Evolutionary conservation across 306 rosid species (phyloP).

Genomic region (Prunus kanzakura): DNA sequence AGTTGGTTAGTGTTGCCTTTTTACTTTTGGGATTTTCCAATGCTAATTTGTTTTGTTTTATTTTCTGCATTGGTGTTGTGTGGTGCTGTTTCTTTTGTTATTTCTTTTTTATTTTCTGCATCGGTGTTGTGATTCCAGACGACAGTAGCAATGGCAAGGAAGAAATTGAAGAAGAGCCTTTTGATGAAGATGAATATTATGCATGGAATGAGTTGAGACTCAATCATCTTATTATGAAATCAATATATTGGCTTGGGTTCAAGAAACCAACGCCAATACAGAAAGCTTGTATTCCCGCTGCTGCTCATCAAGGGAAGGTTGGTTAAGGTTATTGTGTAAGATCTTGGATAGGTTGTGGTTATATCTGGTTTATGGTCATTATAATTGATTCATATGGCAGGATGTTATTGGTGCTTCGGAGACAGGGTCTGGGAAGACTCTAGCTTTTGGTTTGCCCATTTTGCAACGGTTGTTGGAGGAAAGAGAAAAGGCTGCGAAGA

Average conservation of each 20-base stretch:
- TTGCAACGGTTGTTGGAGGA: slow-evolving; percentile 92
- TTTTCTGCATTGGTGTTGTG: not conserved
- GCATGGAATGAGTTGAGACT: slow-evolving; percentile 94
- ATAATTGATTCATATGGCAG: slow-evolving; percentile 43
- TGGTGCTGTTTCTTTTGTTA: not conserved
- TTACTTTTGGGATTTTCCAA: not conserved
- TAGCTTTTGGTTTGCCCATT: slow-evolving; percentile 97
- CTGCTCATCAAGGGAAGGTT: slow-evolving; percentile 99
- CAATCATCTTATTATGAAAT: slow-evolving; percentile 76
- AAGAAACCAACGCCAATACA: slow-evolving; percentile 93
- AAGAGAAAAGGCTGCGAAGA: slow-evolving; percentile 58
- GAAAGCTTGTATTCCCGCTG: slow-evolving; percentile 90
- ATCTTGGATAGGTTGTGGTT: not conserved
- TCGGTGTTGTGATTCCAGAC: slow-evolving; percentile 27
- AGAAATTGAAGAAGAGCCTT: slow-evolving; percentile 39
- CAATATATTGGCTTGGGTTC: slow-evolving; percentile 74
- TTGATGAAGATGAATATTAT: slow-evolving; percentile 71
- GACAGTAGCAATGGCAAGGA: slow-evolving; percentile 25
- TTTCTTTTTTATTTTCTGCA: not conserved
- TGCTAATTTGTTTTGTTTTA: not conserved
- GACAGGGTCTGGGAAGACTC: slow-evolving; percentile 97
- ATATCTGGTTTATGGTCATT: slow-evolving; percentile 16
- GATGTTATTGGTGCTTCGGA: slow-evolving; percentile 97
- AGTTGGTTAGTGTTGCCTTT: slow-evolving; percentile 46
- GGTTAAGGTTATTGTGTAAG: slow-evolving; percentile 32